Conservation (phyloP, 352 stramenopile species). For the Phytophthora fragariae region DNA sequence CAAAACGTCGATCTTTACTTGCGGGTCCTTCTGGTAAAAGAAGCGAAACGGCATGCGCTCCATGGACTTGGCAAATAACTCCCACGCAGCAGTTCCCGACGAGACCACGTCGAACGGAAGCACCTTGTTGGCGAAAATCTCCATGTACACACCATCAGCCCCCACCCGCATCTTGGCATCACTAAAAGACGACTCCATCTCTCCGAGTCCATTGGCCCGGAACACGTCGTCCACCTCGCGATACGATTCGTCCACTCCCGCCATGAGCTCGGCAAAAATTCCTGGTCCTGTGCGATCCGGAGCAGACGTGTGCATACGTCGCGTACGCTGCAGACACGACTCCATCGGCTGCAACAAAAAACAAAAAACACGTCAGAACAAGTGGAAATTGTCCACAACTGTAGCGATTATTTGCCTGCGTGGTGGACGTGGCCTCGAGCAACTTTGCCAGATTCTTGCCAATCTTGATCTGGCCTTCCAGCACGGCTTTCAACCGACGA, state of each 20-base stretch:
- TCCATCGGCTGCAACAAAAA: constrained; percentile 36
- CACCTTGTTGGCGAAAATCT: constrained; percentile 61
- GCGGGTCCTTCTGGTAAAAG: constrained; percentile 48
- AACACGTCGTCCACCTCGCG: constrained; percentile 50
- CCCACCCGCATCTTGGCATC: constrained; percentile 52
- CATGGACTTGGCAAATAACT: constrained; percentile 55
- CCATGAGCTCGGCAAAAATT: constrained; percentile 48
- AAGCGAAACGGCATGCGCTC: constrained; percentile 51
- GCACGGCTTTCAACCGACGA: constrained; percentile 52
- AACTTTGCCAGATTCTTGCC: constrained; percentile 58
- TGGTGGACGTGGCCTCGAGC: constrained; percentile 42
- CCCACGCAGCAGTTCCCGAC: constrained; percentile 47
- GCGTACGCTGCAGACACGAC: constrained; percentile 37
- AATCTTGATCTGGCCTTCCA: constrained; percentile 74
- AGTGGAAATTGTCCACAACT: no score
- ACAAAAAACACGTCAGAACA: no score
- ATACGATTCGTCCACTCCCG: constrained; percentile 45
- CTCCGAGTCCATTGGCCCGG: constrained; percentile 35
- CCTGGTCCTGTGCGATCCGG: constrained; percentile 36
- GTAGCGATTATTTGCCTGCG: constrained; percentile 15
- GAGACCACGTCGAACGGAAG: constrained; percentile 47
- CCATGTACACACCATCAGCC: constrained; percentile 44
- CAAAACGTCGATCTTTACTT: constrained; percentile 30
- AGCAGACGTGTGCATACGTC: constrained; percentile 36
- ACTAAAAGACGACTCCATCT: constrained; percentile 41